These are phyloP conservation scores for Kwoniella botswanensis DNA, from an alignment of 768 basidiomycete genomes.

Conservation along the genomic window DNA sequence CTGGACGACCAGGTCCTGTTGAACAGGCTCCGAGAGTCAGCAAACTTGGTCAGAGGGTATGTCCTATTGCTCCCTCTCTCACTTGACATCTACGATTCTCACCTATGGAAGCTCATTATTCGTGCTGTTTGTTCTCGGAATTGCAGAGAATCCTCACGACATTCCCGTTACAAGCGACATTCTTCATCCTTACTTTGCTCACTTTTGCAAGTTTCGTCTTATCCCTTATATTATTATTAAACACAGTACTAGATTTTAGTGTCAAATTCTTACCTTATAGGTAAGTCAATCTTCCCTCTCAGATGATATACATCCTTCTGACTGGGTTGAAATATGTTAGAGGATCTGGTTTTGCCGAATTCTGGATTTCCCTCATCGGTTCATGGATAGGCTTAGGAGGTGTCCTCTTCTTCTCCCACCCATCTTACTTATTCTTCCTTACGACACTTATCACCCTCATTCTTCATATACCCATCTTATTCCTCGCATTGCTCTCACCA, in stretches of 20 bases:
- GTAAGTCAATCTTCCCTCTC: conserved; percentile 20
- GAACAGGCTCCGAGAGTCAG: conserved; percentile 51
- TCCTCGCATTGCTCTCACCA: conserved; percentile 48
- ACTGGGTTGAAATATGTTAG: conserved; percentile 17
- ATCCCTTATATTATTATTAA: conserved; percentile 47
- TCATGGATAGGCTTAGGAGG: conserved; percentile 54
- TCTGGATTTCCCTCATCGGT: conserved; percentile 54
- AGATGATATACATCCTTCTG: not conserved
- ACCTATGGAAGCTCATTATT: conserved; percentile 13
- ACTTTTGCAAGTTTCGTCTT: conserved; percentile 45
- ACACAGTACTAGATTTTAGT: conserved; percentile 47
- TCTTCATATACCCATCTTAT: conserved; percentile 48
- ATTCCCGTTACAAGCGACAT: conserved; percentile 43
- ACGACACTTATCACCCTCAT: conserved; percentile 52
- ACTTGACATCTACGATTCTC: not conserved
- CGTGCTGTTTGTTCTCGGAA: not conserved
- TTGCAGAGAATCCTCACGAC: conserved; percentile 53
- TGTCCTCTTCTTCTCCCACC: conserved; percentile 56
- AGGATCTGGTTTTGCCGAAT: conserved; percentile 53
- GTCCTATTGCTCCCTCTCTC: not conserved
- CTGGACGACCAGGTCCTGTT: conserved; percentile 36
- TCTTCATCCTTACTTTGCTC: conserved; percentile 45
- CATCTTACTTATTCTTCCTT: conserved; percentile 55
- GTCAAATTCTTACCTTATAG: conserved; percentile 34
- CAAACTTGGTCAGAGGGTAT: conserved; percentile 52